A percentile compares a stretch with the other conserved stretches of the same genome.
These are phyloP conservation scores for Vitis hybrid DNA, from an alignment of 177 flowering plant species.

Conservation along the genomic window DNA sequence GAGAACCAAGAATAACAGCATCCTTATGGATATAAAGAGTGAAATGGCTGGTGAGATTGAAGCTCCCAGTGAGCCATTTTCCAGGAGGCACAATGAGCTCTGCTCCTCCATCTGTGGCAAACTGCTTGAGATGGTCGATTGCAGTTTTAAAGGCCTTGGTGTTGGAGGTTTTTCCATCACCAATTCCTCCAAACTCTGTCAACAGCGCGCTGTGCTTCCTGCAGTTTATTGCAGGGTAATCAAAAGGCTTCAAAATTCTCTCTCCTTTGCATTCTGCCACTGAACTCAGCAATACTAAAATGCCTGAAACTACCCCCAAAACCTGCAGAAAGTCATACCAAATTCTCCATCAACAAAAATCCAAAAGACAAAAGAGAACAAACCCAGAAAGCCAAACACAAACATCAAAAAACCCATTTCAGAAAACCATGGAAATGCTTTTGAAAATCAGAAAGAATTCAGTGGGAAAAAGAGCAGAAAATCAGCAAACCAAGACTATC, in stretches of 20 bases:
- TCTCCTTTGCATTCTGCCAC: no score
- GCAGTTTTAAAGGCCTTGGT: constrained; percentile 47
- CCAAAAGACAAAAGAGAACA: no score
- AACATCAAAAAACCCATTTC: no score
- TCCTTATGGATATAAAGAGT: constrained; percentile 48
- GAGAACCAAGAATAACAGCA: constrained; percentile 49
- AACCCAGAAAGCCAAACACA: no score
- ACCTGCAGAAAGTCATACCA: no score
- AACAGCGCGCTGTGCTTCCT: constrained; percentile 41
- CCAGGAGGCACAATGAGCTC: constrained; percentile 51
- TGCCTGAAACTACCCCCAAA: no score
- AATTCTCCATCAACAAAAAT: no score
- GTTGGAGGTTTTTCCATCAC: constrained; percentile 53
- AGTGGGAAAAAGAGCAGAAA: no score
- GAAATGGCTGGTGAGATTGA: constrained; percentile 57
- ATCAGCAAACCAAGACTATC: no score
- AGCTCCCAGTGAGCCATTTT: constrained; percentile 59
- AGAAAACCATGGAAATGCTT: no score
- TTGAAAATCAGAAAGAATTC: no score
- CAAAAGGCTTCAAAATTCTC: neutral
- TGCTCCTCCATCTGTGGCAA: constrained; percentile 48
- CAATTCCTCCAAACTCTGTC: constrained; percentile 48
- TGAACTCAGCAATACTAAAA: neutral
- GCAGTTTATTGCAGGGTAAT: constrained; percentile 32
- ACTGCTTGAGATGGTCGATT: constrained; percentile 29